Evolutionary conservation across 2,329 filamentous ascomycete genomes (phyloP).

Genomic region (Claviceps humidiphila): DNA sequence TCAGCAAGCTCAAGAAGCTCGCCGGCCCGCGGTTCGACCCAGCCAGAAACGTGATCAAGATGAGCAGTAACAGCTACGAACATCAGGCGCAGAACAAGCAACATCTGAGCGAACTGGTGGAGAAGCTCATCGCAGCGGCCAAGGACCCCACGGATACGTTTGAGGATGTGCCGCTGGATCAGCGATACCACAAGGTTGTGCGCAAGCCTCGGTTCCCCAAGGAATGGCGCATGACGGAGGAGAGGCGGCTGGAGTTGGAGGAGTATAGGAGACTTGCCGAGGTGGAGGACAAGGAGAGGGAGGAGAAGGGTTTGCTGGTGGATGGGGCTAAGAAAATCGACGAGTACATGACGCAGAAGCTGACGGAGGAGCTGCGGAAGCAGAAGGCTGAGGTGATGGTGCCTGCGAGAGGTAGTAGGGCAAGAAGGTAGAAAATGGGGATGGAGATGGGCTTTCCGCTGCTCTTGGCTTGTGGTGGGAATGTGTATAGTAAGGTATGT

Average conservation of each 20-base stretch:
- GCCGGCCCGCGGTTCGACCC: conserved; percentile 81
- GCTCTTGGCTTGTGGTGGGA: not conserved
- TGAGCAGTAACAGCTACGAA: conserved; percentile 80
- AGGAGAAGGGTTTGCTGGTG: conserved; percentile 42
- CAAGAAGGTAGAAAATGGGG: conserved; percentile 2
- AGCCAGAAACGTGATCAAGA: conserved; percentile 65
- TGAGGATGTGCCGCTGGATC: conserved; percentile 78
- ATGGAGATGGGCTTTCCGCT: too few relatives aligned
- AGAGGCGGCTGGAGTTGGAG: conserved; percentile 54
- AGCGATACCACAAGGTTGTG: conserved; percentile 69
- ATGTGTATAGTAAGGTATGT: not conserved
- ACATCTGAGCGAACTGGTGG: conserved; percentile 71
- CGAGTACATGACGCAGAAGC: conserved; percentile 18
- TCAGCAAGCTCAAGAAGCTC: conserved; percentile 75
- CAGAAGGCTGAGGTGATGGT: conserved; percentile 20
- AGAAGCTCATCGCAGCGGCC: conserved; percentile 59
- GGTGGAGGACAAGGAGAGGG: conserved; percentile 40
- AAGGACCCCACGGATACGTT: conserved; percentile 72
- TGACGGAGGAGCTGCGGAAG: conserved; percentile 21
- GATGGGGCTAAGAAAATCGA: conserved; percentile 40
- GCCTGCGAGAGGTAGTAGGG: conserved; percentile 10
- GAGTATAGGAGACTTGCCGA: conserved; percentile 39
- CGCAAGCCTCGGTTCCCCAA: conserved; percentile 59
- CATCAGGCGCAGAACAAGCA: conserved; percentile 93
- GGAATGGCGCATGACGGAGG: conserved; percentile 66